Evolutionary conservation across 768 basidiomycete genomes (phyloP).

Genomic region (Candolleomyces efflorescens): DNA sequence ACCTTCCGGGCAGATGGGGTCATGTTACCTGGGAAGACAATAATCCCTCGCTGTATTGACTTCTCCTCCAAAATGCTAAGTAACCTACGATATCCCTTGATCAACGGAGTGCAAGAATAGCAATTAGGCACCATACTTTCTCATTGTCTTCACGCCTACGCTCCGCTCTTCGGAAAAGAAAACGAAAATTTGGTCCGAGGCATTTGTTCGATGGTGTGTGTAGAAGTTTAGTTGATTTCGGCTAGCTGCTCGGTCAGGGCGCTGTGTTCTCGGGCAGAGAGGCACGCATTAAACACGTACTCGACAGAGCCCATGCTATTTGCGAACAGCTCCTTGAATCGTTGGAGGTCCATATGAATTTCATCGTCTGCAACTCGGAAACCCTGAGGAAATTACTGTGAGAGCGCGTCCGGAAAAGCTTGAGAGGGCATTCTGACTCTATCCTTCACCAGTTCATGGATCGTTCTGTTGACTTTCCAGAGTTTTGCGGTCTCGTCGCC

Average conservation of each 20-base stretch:
- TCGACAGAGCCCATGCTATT: conserved; percentile 75
- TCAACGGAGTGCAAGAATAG: neutral
- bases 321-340: conserved; percentile 73
- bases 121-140: conserved; percentile 62
- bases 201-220: conserved; percentile 65
- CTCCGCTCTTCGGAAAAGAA: conserved; percentile 96
- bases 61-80: conserved; percentile 90
- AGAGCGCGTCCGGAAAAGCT: conserved; percentile 15
- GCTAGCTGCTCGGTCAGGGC: conserved; percentile 37
- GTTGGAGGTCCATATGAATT: conserved; percentile 79
- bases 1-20: conserved; percentile 96
- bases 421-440: conserved; percentile 52
- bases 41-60: conserved; percentile 83
- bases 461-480: conserved; percentile 95
- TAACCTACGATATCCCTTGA: conserved; percentile 47
- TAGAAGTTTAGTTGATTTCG: conserved; percentile 89
- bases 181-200: conserved; percentile 80
- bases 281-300: conserved; percentile 46
- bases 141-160: conserved; percentile 96
- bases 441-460: conserved; percentile 94
- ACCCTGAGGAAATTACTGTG: conserved; percentile 50
- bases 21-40: conserved; percentile 95
- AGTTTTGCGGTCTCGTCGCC: conserved; percentile 80
- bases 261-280: neutral
- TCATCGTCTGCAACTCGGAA: conserved; percentile 94